Percentiles rank a stretch among this genome's conserved stretches.
Evolutionary conservation across 2,329 filamentous ascomycete genomes (phyloP).

Genomic region (Colletotrichum musae): DNA sequence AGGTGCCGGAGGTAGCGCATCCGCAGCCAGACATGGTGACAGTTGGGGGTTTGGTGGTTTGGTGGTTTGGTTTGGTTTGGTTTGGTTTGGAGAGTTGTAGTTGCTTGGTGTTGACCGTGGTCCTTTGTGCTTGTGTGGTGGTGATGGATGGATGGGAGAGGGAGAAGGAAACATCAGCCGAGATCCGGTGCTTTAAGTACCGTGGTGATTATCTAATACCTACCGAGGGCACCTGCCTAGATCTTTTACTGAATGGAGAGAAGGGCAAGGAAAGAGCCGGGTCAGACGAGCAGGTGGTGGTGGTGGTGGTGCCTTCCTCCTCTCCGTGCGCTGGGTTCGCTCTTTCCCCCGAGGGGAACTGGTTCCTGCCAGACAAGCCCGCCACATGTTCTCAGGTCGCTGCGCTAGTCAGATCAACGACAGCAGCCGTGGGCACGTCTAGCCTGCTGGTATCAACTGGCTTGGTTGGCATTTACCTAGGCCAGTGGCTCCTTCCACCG

Average conservation of each 20-base stretch:
- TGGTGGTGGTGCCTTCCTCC: neutral
- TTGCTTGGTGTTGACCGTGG: neutral
- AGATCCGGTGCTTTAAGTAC: conserved; percentile 25
- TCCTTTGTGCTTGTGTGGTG: conserved; percentile 13
- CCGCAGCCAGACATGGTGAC: conserved; percentile 60
- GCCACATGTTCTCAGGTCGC: conserved; percentile 26
- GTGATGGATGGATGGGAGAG: conserved; percentile 13
- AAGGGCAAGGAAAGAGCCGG: conserved; percentile 4
- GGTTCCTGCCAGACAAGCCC: conserved; percentile 14
- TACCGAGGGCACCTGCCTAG: neutral
- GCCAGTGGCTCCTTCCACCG: conserved; percentile 16
- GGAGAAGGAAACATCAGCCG: neutral
- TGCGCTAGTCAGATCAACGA: conserved; percentile 14
- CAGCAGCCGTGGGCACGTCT: neutral
- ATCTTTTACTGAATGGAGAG: neutral
- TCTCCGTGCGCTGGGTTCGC: neutral
- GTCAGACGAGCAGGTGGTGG: neutral
- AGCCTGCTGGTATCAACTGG: too few species aligned
- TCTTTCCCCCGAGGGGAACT: neutral
- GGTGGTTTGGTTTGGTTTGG: neutral
- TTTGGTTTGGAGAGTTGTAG: conserved; percentile 3
- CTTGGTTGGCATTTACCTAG: too few species aligned
- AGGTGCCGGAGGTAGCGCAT: conserved; percentile 57
- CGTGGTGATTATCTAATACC: conserved; percentile 33
- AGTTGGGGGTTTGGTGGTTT: neutral